Evolutionary conservation across 768 basidiomycete species (phyloP).

Genomic region (Leccinum subtestaceum): DNA sequence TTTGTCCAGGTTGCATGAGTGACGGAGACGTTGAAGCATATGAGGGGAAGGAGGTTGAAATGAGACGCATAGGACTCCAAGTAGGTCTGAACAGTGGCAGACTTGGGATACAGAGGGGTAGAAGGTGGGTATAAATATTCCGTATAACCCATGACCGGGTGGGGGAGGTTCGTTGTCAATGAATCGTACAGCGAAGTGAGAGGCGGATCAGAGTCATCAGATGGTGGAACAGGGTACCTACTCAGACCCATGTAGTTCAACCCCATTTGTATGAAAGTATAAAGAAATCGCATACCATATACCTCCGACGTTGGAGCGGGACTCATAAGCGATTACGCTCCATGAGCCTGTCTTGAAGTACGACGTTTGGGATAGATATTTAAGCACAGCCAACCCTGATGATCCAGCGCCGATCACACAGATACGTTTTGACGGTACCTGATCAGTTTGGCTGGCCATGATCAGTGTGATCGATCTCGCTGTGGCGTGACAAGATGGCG

Average conservation of each 20-base stretch:
- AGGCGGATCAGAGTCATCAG: constrained; percentile 43
- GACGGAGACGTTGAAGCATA: constrained; percentile 63
- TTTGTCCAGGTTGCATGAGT: constrained; percentile 40
- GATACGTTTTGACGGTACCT: constrained; percentile 40
- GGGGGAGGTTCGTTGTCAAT: constrained; percentile 78
- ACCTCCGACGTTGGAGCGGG: constrained; percentile 65
- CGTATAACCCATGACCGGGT: constrained; percentile 70
- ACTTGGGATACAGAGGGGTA: constrained; percentile 67
- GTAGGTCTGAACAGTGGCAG: constrained; percentile 63
- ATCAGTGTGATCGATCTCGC: not conserved
- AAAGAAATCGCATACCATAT: constrained; percentile 54
- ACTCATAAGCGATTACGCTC: constrained; percentile 63
- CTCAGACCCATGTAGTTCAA: not conserved
- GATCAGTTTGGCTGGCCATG: constrained; percentile 10
- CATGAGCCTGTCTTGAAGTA: constrained; percentile 60
- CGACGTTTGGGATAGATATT: constrained; percentile 56
- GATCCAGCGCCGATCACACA: constrained; percentile 77
- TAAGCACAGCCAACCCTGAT: constrained; percentile 69
- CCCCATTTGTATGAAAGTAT: not conserved
- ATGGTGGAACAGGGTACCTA: constrained; percentile 57
- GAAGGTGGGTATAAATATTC: constrained; percentile 66
- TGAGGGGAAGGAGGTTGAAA: constrained; percentile 59
- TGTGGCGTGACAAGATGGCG: not conserved
- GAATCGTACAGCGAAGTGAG: constrained; percentile 75
- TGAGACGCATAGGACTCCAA: constrained; percentile 61